Base-by-base conservation (phyloP, 257 asterid genomes). In the Coffea canephora region DNA sequence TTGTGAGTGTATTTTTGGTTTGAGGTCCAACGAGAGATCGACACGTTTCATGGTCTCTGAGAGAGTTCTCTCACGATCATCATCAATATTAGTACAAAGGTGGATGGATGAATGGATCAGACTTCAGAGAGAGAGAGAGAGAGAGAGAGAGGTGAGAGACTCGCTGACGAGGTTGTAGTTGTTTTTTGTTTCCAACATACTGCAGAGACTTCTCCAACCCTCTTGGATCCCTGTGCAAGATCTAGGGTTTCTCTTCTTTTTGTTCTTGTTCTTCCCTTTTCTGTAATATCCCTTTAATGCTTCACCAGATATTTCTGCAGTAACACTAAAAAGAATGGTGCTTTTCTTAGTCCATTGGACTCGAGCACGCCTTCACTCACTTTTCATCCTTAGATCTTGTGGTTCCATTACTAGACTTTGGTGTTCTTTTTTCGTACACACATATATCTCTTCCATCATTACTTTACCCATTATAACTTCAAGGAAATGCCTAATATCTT, bases 221-320 rank as follows among this genome's bases (percentile, higher is more conserved):
- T 79, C 82, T 86, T 88, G 87, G 89, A 88, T 89, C 92, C 90
- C 90, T 88, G 90, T 81, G 91, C 89, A 88, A 91, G 88, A 92
- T 89, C 95, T 94, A 94, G 97, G 98, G 96, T 89, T 91, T 84
- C 86, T 88, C 84, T 76, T 84, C 83, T 80, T 84, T 85, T 76
- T 87, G 79, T 81, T 84, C 80, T 69, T 79, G 49, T 64, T 50
- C 76, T 80, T 73, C 73, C 36, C 75, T 61, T 73, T 46, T 21
- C 68, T 21, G 45, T 57, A 4, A 18, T 41, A 61, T 76, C 48
- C 82, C 46, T 75, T 85, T 46, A 62, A 48, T 84, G 84, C 74
- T 79, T 75, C 85, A 54, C 73, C 73, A 71, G 62, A 70, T 59
- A 46, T 74, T 52, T 31, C 31, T 66, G 78, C 57, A 78, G 75